Evolutionary conservation across 352 stramenopile species (phyloP).

Genomic region (Phytophthora fragariae): DNA sequence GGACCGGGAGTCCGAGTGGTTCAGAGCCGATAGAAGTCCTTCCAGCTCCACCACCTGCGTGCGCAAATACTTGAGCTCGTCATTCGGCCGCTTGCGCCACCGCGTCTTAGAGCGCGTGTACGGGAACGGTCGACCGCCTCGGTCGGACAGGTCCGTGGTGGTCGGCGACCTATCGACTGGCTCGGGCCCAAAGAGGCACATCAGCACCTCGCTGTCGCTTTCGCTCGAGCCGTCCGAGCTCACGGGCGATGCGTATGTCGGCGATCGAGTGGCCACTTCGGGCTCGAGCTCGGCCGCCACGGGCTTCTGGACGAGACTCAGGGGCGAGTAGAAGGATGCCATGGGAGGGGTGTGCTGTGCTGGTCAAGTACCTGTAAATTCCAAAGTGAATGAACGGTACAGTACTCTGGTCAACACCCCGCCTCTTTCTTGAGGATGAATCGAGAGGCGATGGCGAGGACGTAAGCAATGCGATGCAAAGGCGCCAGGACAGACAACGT

Average conservation of each 20-base stretch:
- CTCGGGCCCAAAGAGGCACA: conserved; percentile 12
- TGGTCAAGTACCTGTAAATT: background rate
- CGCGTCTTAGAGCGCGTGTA: conserved; percentile 35
- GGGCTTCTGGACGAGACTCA: background rate
- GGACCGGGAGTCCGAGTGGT: background rate
- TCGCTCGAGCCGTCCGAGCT: conserved; percentile 23
- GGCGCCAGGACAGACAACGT: no score
- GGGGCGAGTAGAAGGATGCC: background rate
- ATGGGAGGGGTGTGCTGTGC: background rate
- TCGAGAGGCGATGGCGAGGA: background rate
- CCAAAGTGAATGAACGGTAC: background rate
- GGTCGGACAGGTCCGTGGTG: conserved; percentile 3
- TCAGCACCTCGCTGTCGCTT: conserved; percentile 25
- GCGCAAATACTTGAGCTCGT: conserved; percentile 47
- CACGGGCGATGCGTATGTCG: conserved; percentile 17
- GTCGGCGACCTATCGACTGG: background rate
- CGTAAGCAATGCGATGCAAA: no score
- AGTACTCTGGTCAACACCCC: background rate
- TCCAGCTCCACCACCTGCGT: conserved; percentile 30
- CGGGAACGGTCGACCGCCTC: conserved; percentile 22
- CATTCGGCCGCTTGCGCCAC: conserved; percentile 40
- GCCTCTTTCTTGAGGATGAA: background rate
- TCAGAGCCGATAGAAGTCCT: conserved; percentile 18
- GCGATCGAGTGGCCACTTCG: conserved; percentile 18
- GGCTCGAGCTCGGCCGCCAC: background rate